These are phyloP conservation scores for Penicillium malachiteum DNA, from an alignment of 495 filamentous ascomycete species.

Conservation along the genomic window DNA sequence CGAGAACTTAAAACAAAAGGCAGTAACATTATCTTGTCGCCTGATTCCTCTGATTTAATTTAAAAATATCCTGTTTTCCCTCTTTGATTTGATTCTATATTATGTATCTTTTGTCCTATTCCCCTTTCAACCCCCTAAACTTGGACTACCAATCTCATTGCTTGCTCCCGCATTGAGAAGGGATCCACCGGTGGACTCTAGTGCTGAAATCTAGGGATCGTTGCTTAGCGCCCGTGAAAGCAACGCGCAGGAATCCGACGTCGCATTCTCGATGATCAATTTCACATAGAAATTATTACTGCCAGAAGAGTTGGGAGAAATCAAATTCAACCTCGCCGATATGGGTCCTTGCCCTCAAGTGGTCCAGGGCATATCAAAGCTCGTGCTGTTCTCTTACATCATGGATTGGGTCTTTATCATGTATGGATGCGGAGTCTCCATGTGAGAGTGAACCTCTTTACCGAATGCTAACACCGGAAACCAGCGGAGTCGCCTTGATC, in stretches of 20 bases:
- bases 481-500: constrained; percentile 45
- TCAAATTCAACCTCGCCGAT: not conserved
- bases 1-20: too few relatives aligned
- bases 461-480: not conserved
- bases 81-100: too few relatives aligned
- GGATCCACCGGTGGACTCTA: not conserved
- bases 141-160: not conserved
- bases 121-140: not conserved
- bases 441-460: not conserved
- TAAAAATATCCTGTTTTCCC: too few relatives aligned
- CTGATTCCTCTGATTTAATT: too few relatives aligned
- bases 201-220: not conserved
- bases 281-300: not conserved
- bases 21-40: too few relatives aligned
- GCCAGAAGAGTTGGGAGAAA: not conserved
- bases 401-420: constrained; percentile 55
- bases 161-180: not conserved
- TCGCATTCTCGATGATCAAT: not conserved
- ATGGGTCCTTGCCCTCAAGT: constrained; percentile 5
- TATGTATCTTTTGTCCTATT: too few relatives aligned
- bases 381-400: constrained; percentile 50
- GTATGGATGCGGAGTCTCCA: constrained; percentile 25
- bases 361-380: constrained; percentile 30
- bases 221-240: constrained; percentile 1
- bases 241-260: not conserved